phyloP scores from a whole-genome alignment of 2,329 filamentous ascomycete genomes.

The Pyrenochaeta sp. region DNA sequence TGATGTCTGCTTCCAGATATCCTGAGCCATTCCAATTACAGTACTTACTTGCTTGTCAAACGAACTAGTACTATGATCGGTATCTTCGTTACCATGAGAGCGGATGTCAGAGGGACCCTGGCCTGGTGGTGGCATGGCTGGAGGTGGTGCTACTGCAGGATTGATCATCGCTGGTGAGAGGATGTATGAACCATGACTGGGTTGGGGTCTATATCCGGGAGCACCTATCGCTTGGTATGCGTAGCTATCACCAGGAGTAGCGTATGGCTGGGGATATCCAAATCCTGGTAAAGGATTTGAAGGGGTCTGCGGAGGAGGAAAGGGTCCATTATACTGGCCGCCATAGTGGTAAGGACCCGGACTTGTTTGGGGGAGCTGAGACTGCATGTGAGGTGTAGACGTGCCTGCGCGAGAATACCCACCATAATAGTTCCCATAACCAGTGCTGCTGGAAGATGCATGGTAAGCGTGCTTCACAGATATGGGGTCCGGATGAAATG shows the following conservation, averaged over 20 bases:
- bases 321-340: conserved; percentile 47
- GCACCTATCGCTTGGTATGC: conserved; percentile 42
- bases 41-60: conserved; percentile 53
- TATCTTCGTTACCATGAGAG: conserved; percentile 27
- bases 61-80: conserved; percentile 42
- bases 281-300: conserved; percentile 31
- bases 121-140: conserved; percentile 27
- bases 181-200: conserved; percentile 38
- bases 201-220: conserved; percentile 36
- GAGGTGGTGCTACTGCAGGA: conserved; percentile 37
- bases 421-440: conserved; percentile 44
- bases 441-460: conserved; percentile 28
- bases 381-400: conserved; percentile 46
- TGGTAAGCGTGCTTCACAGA: conserved; percentile 53
- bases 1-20: conserved; percentile 69
- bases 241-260: conserved; percentile 40
- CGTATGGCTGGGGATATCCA: conserved; percentile 43
- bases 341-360: conserved; percentile 49
- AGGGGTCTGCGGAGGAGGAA: conserved; percentile 45
- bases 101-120: conserved; percentile 27
- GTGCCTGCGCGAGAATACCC: conserved; percentile 50
- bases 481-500: conserved; percentile 71
- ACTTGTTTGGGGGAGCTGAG: conserved; percentile 47
- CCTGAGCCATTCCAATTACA: conserved; percentile 61
- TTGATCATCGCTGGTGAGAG: conserved; percentile 43